Base-by-base conservation (phyloP, 768 basidiomycete species). In the Mycena polygramma region DNA sequence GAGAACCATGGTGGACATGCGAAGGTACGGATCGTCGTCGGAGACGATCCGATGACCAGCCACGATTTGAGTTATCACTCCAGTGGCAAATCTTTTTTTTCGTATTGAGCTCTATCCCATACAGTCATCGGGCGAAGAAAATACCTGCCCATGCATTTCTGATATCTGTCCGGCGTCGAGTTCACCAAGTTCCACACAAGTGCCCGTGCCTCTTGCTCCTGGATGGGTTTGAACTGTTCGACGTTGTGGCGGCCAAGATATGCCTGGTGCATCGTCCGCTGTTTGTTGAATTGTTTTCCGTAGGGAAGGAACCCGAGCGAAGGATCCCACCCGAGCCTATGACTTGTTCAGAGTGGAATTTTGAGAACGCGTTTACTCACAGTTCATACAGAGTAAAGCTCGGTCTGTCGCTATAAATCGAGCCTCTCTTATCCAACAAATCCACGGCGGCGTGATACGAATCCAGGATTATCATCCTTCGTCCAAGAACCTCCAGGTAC, bases 21-120 rank as follows among this genome's bases (percentile, higher is more conserved):
- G 55, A 35, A 88, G 74, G 57, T 82, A 80, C 3, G 79, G 79
- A 63, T 88, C 85, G 11, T 83, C 78, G 37, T 75, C 66, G 6
- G 77, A 75, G 13, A 68, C 70, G 39, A 82, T 71, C 17, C 74
- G 70, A 53, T 82, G 78, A 7, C 84, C 83, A 57, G 80, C 83
- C 7, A 80, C 74, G 43, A 78, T 71, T n/a, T 70, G 69, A 11
- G 75, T 74, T 20, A 75, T 69, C 58, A 76, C 70, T 2, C 72
- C 71, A 0, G 73, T 73, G 4, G 75, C 60, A 60, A 74, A 71
- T 22, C n/a, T n/a, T n/a, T n/a, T n/a, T n/a, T n/a, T n/a, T n/a
- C n/a, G n/a, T n/a, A n/a, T n/a, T n/a, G n/a, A n/a, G n/a, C n/a
- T n/a, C 75, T 75, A 48, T 3, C 9, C 22, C 30, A 39, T 39